A percentile compares a stretch with the other conserved stretches of the same genome.
These are phyloP conservation scores for Coemansia sp. DNA, from an alignment of 192 early-diverging fungal genomes.

Conservation along the genomic window DNA sequence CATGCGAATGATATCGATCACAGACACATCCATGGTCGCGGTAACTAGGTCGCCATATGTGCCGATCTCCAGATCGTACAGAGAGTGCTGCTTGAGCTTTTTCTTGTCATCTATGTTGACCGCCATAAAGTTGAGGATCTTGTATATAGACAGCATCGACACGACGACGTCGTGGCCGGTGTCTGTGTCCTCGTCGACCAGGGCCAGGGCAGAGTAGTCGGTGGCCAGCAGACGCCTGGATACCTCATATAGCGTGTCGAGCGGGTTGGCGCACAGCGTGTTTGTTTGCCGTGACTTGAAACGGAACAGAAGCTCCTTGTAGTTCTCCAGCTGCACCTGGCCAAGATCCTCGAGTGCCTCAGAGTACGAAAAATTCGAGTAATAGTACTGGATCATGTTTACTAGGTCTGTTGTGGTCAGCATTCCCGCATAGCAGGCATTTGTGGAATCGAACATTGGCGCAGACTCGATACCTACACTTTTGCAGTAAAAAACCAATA, in stretches of 20 bases:
- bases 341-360: constrained; percentile 88
- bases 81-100: constrained; percentile 60
- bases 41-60: constrained; percentile 83
- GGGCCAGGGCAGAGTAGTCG: constrained; percentile 82
- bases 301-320: constrained; percentile 50
- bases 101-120: constrained; percentile 75
- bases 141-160: constrained; percentile 85
- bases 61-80: constrained; percentile 82
- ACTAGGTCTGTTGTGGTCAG: constrained; percentile 96
- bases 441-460: constrained; percentile 82
- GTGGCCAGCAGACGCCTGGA: constrained; percentile 75
- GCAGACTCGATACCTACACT: constrained; percentile 84
- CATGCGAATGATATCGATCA: constrained; percentile 88
- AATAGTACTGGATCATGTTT: constrained; percentile 90
- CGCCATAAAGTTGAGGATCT: constrained; percentile 86
- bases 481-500: neutral
- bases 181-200: constrained; percentile 79
- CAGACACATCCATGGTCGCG: constrained; percentile 73
- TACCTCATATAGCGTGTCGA: constrained; percentile 85
- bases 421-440: constrained; percentile 88
- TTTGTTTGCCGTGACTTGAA: constrained; percentile 55
- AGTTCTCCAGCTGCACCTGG: constrained; percentile 55
- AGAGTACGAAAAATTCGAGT: constrained; percentile 73
- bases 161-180: constrained; percentile 83
- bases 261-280: constrained; percentile 78